A percentile compares a stretch with the other conserved stretches of the same genome.
Evolutionary conservation across 345 rosid genomes (phyloP).

Genomic region (Aquilaria malaccensis): DNA sequence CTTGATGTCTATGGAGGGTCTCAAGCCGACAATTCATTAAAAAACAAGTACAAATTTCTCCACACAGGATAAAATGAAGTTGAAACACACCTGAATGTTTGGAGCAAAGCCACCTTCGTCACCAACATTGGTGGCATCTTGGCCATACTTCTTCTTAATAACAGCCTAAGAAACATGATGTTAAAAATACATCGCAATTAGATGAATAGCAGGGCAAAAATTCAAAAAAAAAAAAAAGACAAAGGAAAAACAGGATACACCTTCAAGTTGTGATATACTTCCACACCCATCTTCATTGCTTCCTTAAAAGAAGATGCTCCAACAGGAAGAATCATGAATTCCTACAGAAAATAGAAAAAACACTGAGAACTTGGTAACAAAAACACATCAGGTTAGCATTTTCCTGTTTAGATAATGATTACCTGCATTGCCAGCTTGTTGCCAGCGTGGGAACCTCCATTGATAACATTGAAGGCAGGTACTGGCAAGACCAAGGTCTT

Average conservation of each 20-base stretch:
- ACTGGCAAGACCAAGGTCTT: slow-evolving; percentile 54
- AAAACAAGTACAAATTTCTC: background rate
- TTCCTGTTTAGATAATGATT: background rate
- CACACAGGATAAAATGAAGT: background rate
- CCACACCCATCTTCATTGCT: slow-evolving; percentile 78
- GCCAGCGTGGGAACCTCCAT: slow-evolving; percentile 70
- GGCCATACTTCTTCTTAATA: slow-evolving; percentile 60
- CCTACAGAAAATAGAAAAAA: slow-evolving; percentile 26
- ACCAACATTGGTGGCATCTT: slow-evolving; percentile 63
- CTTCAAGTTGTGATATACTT: slow-evolving; percentile 66
- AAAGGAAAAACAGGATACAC: slow-evolving; percentile 12
- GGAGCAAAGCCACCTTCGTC: slow-evolving; percentile 70
- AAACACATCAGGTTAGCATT: background rate
- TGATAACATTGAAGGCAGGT: slow-evolving; percentile 67
- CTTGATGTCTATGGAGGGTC: no score
- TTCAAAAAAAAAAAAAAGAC: background rate
- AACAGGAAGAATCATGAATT: slow-evolving; percentile 63
- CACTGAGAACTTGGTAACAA: slow-evolving; percentile 4
- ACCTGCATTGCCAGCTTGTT: slow-evolving; percentile 72
- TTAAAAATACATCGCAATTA: background rate
- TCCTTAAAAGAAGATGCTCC: slow-evolving; percentile 67
- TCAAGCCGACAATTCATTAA: no score
- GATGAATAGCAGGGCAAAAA: background rate
- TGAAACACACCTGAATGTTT: slow-evolving; percentile 38
- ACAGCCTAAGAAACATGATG: slow-evolving; percentile 26